Base-by-base conservation (phyloP, 192 early-diverging fungal species). In the Coemansia guatemalensis region DNA sequence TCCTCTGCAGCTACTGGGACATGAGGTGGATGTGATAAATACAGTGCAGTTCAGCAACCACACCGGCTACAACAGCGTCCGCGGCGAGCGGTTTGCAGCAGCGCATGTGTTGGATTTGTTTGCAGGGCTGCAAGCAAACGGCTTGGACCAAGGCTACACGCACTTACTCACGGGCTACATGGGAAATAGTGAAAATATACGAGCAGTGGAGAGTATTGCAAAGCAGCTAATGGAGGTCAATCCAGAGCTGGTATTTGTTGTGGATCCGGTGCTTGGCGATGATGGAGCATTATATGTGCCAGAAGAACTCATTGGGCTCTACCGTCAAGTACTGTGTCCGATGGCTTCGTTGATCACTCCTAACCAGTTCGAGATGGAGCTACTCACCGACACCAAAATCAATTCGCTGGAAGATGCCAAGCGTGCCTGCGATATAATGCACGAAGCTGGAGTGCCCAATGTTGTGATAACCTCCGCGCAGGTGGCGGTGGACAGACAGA, bases 41-140 rank as follows among this genome's bases (percentile, higher is more conserved):
- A 92, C 94, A 1, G 94, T 98, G 23, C 92, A 92, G 69, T 90
- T 98, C 68, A 93, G 92, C 55, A 98, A 98, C 74, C 95, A 98
- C 77, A 92, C 89, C 8, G 92, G 91, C 4, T 96, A 94, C 71
- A 88, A 89, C 51, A 78, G 60, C 0, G 88, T 88, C 66, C 88
- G 78, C 8, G 95, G 95, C 6, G 71, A 86, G 56, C 84, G 87
- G 48, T 81, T 89, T 41, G 75, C 84, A 6, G 86, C 85, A 1
- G 66, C 78, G 3, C 84, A 92, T 21, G 64, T 96, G n/a, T 68
- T 82, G 18, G 83, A 86, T 22, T 71, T 95, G 4, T 86, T 88
- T 68, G 82, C 83, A 12, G 93, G 93, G 2, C 75, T 96, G 24
- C 76, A 89, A 54, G 69, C 41, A 12, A 97, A 95, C 68, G 87